Base-by-base conservation (phyloP, 1,139 yeast genomes). In the Candida tropicalis region DNA sequence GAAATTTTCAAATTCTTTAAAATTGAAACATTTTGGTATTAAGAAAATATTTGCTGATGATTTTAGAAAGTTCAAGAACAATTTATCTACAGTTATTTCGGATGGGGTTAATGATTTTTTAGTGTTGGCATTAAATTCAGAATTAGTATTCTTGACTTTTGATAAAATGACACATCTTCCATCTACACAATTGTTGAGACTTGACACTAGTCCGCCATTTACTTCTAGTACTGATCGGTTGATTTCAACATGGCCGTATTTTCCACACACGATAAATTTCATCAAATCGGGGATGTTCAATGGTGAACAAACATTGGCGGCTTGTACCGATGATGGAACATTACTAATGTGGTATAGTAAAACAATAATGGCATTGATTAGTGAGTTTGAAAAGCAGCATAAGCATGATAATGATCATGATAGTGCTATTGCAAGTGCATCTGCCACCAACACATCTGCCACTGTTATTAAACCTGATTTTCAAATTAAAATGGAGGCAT, bases 251-350 rank as follows among this genome's bases (percentile, higher is more conserved):
- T 73, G 76, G 75, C 79, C 79, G 0, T 64, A 64, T 46, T 68
- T 62, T 39, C 87, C 88, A 0, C 87, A 82, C 53, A 71, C 81
- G 0, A 70, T 83, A 37, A 84, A 84, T 51, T 74, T 58, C 49
- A 44, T 78, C 1, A 70, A 64, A 7, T 40, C 53, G 1, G 50
- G 54, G 2, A 51, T 54, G 43, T 66, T 70, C 18, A 70, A 63
- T 0, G 51, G 47, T 4, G 50, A 54, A 18, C 73, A 70, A 25
- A 69, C 74, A 0, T 49, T 84, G 11, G 73, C 66, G 0, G 72
- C 70, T 2, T 79, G 84, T 32, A 53, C 69, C 23, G 90, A 84
- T 55, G 83, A 80, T 59, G 87, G 88, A 0, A 58, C 75, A 13
- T 62, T 79, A 0, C 50, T 75, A 46, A 53, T 82, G 0, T 82